Evolutionary conservation across 768 basidiomycete species (phyloP).

Genomic region (Mycena epipterygia): DNA sequence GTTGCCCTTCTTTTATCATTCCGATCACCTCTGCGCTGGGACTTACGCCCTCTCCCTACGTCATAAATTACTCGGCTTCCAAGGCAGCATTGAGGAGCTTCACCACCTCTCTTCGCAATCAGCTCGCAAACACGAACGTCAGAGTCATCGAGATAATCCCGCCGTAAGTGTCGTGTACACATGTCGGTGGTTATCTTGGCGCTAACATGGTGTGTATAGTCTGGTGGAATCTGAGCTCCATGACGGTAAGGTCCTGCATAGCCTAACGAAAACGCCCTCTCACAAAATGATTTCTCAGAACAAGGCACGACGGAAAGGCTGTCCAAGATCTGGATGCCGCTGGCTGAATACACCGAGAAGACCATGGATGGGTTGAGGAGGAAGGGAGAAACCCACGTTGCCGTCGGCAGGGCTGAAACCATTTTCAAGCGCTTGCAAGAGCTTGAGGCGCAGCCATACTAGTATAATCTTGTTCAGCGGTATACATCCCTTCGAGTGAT

Average conservation of each 20-base stretch:
- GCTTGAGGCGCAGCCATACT: not conserved
- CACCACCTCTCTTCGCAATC: conserved; percentile 58
- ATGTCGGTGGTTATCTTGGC: not conserved
- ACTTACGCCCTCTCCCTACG: conserved; percentile 56
- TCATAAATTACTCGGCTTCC: conserved; percentile 67
- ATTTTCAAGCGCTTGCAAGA: conserved; percentile 49
- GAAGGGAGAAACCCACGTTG: conserved; percentile 46
- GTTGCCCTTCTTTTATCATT: conserved; percentile 61
- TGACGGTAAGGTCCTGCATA: conserved; percentile 55
- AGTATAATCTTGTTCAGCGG: not conserved
- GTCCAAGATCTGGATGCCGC: conserved; percentile 69
- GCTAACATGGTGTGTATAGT: conserved; percentile 42
- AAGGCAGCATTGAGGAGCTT: conserved; percentile 72
- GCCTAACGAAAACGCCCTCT: not conserved
- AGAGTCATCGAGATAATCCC: conserved; percentile 70
- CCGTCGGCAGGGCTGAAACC: conserved; percentile 40
- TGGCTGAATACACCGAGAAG: conserved; percentile 59
- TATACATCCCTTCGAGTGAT: no score
- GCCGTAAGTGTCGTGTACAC: conserved; percentile 56
- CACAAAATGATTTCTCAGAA: conserved; percentile 47
- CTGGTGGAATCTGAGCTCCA: conserved; percentile 75
- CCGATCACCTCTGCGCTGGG: conserved; percentile 68
- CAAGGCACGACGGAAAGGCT: conserved; percentile 63
- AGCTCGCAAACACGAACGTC: conserved; percentile 64
- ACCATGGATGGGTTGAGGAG: conserved; percentile 54